Evolutionary conservation across 108 stramenopile genomes (phyloP), one percentile per base, ranked within the genome.

Genomic region (Conticribra guillardii): DNA sequence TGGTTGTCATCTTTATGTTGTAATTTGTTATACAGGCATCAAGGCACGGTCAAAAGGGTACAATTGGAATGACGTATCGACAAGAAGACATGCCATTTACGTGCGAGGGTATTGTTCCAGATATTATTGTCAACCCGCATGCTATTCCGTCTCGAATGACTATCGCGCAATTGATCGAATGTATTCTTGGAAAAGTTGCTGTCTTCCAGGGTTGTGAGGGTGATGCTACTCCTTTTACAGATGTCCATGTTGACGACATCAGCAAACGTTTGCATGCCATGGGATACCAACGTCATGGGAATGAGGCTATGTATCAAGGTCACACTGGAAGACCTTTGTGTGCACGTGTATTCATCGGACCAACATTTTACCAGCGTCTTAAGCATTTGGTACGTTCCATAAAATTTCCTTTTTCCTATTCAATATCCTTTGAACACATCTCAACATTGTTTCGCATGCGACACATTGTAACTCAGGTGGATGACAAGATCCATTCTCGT

Each of bases 21-120:
- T 37, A 22, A 69, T 86, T 14, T 73, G 73, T 24, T 77, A 77
- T 87, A 33, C 78, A 88, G 75, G 87, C 94, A 28, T 98, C 97
- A 22, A 92, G 99, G 58, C 99, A 99, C 82, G 99, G 99, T 29
- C 99, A 99, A 89, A 99, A 99, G 91, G 99, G 99, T 57, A 98
- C 97, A 0, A 93, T 98, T 60, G 98, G 99, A 22, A 98, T 99
- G 97, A 97, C 96, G 7, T 98, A 97, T 60, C 92, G 95, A 23
- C 97, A 98, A 83, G 98, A 98, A 69, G 99, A 99, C 67, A 99
- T 99, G 98, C 99, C 99, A 9, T 99, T 97, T 73, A 97, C 98
- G 5, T 83, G 85, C 26, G 93, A 98, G 60, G 99, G 99, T 29
- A 96, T 99, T 64, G 89, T 93, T 4, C 99, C 99, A 18, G 99